These are phyloP conservation scores for Juglanconis oblonga DNA, from an alignment of 2,329 filamentous ascomycete species.

Conservation along the genomic window DNA sequence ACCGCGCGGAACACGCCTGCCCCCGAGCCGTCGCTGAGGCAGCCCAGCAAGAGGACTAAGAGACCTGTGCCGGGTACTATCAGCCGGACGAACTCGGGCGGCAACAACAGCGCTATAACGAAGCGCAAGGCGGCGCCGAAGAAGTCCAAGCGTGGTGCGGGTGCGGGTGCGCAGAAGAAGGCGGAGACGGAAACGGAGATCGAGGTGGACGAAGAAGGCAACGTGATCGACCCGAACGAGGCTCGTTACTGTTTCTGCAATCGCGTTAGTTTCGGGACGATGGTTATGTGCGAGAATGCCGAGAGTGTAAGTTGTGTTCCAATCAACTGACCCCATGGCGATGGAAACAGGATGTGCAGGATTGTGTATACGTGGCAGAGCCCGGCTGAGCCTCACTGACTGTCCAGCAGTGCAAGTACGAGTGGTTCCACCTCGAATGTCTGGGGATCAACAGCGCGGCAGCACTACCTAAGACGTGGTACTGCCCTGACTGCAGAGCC, in stretches of 20 bases:
- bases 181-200: slow-evolving; percentile 47
- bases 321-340: slow-evolving; percentile 13
- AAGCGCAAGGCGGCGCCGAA: slow-evolving; percentile 67
- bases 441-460: slow-evolving; percentile 68
- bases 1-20: slow-evolving; percentile 57
- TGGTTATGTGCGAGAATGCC: slow-evolving; percentile 77
- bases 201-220: slow-evolving; percentile 66
- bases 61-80: slow-evolving; percentile 71
- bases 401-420: slow-evolving; percentile 64
- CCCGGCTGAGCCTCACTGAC: slow-evolving; percentile 18
- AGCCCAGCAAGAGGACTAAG: slow-evolving; percentile 59
- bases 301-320: slow-evolving; percentile 57
- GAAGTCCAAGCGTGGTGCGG: slow-evolving; percentile 52
- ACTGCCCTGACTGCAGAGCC: slow-evolving; percentile 73
- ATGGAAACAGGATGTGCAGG: background rate
- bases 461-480: slow-evolving; percentile 75
- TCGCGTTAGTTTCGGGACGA: slow-evolving; percentile 75
- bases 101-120: slow-evolving; percentile 62
- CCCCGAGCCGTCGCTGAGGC: slow-evolving; percentile 41
- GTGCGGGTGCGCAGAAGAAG: slow-evolving; percentile 31
- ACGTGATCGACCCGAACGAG: slow-evolving; percentile 72
- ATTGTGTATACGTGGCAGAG: background rate
- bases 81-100: slow-evolving; percentile 58
- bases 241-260: slow-evolving; percentile 76
- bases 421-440: slow-evolving; percentile 84